Evolutionary conservation across 805 yeast genomes (phyloP).

Genomic region (Wickerhamomyces hampshirensis): DNA sequence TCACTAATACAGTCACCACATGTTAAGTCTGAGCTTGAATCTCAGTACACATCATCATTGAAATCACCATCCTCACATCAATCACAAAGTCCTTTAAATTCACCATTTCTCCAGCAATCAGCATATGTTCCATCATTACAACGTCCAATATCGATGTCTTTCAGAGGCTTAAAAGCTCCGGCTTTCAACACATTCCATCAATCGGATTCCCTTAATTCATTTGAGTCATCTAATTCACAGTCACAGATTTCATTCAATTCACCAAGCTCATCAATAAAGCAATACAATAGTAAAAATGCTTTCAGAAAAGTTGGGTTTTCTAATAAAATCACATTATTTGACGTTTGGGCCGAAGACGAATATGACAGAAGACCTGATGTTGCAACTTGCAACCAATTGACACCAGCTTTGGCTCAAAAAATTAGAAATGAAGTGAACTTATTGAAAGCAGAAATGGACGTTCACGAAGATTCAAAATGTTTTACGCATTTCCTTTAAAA

Average conservation of each 20-base stretch:
- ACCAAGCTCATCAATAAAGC: slow-evolving; percentile 21
- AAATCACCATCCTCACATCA: slow-evolving; percentile 2
- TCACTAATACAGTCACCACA: slow-evolving; percentile 7
- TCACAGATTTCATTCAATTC: slow-evolving; percentile 27
- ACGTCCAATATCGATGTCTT: slow-evolving; percentile 45
- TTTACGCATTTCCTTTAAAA: slow-evolving; percentile 75
- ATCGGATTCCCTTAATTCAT: slow-evolving; percentile 16
- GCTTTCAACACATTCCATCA: slow-evolving; percentile 38
- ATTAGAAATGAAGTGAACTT: slow-evolving; percentile 82
- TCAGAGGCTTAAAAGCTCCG: slow-evolving; percentile 60
- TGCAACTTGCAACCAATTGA: slow-evolving; percentile 88
- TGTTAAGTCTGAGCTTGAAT: background rate
- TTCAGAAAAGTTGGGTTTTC: slow-evolving; percentile 54
- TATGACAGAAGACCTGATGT: slow-evolving; percentile 91
- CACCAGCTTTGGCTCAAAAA: slow-evolving; percentile 80
- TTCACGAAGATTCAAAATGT: slow-evolving; percentile 74
- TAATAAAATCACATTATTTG: slow-evolving; percentile 76
- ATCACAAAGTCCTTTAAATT: slow-evolving; percentile 12
- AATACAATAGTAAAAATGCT: background rate
- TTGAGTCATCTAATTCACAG: slow-evolving; percentile 25
- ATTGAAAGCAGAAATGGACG: slow-evolving; percentile 73
- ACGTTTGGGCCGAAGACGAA: slow-evolving; percentile 76
- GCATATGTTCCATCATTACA: slow-evolving; percentile 13
- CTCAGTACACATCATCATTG: background rate
- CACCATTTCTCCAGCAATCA: slow-evolving; percentile 21